Conservation (phyloP, 2,329 filamentous ascomycete genomes). For the Trichophyton mentagrophytes region DNA sequence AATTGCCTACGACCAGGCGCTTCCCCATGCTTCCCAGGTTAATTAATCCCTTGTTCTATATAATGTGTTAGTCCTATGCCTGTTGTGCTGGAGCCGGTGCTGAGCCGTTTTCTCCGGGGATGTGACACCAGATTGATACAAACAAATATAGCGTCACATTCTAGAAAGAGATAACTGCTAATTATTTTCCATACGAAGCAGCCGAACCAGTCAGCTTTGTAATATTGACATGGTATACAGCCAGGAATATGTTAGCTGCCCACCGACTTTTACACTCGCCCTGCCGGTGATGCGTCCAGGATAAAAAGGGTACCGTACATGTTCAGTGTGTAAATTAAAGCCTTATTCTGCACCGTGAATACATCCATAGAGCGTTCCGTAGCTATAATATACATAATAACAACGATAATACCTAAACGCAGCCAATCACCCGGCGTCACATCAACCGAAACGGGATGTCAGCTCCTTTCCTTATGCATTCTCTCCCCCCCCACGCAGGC, state of each 20-base stretch:
- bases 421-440: not conserved
- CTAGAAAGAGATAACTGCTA: not conserved
- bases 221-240: not conserved
- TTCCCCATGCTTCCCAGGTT: not conserved
- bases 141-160: not conserved
- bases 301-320: not conserved
- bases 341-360: not conserved
- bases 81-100: not conserved
- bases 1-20: not conserved
- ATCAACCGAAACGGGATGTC: not conserved
- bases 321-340: not conserved
- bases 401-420: not conserved
- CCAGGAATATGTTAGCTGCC: not conserved
- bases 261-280: not conserved
- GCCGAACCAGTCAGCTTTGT: not conserved
- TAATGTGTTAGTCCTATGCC: not conserved
- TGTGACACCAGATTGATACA: not conserved
- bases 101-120: not conserved
- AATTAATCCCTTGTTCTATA: not conserved
- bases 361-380: not conserved
- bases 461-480: not conserved
- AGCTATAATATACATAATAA: not conserved
- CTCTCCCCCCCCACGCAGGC: not conserved
- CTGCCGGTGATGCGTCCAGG: not conserved
- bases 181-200: not conserved